Evolutionary conservation across 441 rosid genomes (phyloP), one percentile per base, ranked within the genome.

Genomic region (Croton laevigatus): DNA sequence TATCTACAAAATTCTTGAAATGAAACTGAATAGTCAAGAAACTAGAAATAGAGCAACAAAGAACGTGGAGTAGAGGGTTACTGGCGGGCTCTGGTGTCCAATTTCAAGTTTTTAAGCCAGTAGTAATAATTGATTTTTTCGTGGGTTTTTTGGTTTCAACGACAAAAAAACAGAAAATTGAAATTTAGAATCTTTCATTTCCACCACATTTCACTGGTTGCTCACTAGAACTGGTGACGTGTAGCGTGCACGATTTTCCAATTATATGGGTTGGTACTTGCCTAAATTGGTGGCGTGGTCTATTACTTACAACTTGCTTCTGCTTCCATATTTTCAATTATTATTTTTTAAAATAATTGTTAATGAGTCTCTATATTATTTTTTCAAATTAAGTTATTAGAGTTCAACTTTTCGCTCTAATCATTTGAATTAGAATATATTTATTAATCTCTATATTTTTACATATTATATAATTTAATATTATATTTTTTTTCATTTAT

Each of bases 71-170:
- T 44, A 36, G 32, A 53, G 32, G 46, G 10, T 37, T 0, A 12
- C 0, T 68, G 12, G 75, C 78, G 76, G 84, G 65, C 55, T n/a
- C 23, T 2, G 59, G 10, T 55, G 27, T 55, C 57, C 63, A 36
- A 70, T 68, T 57, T 23, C 44, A 40, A 4, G 46, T 17, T 34
- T 36, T 42, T 2, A 48, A 62, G 58, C 34, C 38, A 16, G 13
- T 16, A 16, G 13, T 16, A 38, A 0, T 4, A n/a, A n/a, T 66
- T 20, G 48, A 42, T 17, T 11, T 34, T 0, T 3, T 17, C 0
- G 11, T n/a, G 20, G 20, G 42, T 11, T 3, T 44, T 36, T 44
- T 8, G 3, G 2, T 2, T 34, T 22, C 17, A 49, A 67, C 57
- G 60, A 53, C 60, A n/a, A n/a, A 59, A 10, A 49, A 44, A 51